Percentiles rank a stretch among this genome's conserved stretches.
Evolutionary conservation across 148 eudicot species (phyloP).

Genomic region (Cornus suecica): DNA sequence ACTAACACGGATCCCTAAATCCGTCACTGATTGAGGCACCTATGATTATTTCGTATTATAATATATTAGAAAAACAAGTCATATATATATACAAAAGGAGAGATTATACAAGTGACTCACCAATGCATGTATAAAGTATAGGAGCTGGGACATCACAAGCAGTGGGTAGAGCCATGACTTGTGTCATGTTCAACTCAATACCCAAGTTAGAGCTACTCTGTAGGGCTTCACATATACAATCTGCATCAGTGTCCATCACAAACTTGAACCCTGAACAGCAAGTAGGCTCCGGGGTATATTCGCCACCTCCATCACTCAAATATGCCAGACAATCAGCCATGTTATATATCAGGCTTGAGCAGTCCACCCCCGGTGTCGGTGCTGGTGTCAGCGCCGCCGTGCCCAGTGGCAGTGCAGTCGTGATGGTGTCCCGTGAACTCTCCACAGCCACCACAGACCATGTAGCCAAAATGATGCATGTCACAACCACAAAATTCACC

Average conservation of each 20-base stretch:
- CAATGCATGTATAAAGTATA: background rate
- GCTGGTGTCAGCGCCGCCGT: background rate
- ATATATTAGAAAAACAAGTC: too few relatives aligned
- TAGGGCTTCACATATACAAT: conserved; percentile 15
- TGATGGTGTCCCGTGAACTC: background rate
- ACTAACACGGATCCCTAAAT: too few relatives aligned
- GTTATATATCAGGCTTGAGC: conserved; percentile 8
- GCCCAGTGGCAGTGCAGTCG: background rate
- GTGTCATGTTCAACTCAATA: conserved; percentile 10
- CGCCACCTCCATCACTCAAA: background rate
- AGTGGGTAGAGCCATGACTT: conserved; percentile 10
- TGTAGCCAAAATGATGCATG: conserved; percentile 2
- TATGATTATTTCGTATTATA: too few relatives aligned
- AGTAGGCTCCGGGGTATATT: background rate
- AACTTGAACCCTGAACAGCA: conserved; percentile 21
- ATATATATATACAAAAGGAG: background rate
- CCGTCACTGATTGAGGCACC: too few relatives aligned
- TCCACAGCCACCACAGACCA: background rate
- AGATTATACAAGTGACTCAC: background rate
- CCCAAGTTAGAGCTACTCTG: conserved; percentile 13
- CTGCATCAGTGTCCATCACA: conserved; percentile 8
- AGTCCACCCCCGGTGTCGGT: background rate
- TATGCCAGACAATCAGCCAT: conserved; percentile 18
- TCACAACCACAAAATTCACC: background rate
- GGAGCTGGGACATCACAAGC: conserved; percentile 11